These are phyloP conservation scores for Leccinum rimulosum DNA, from an alignment of 768 basidiomycete genomes.

Conservation along the genomic window DNA sequence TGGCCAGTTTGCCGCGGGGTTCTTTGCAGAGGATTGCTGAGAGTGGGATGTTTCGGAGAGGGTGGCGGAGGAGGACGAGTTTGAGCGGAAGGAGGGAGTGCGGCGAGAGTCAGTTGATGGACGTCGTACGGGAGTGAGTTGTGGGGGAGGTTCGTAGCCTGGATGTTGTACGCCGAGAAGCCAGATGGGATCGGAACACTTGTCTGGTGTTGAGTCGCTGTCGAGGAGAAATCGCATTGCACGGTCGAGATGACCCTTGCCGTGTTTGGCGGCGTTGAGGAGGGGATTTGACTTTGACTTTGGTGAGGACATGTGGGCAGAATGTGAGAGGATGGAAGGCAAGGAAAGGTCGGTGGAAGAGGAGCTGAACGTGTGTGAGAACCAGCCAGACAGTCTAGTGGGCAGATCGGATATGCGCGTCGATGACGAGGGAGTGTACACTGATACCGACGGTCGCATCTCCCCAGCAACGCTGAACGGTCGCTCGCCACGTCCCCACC, in stretches of 20 bases:
- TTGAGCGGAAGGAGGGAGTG: conserved; percentile 32
- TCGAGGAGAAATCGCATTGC: conserved; percentile 90
- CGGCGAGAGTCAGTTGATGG: conserved; percentile 20
- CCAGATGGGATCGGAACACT: conserved; percentile 83
- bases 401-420: conserved; percentile 66
- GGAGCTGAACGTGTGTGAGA: conserved; percentile 71
- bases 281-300: conserved; percentile 50
- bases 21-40: conserved; percentile 31
- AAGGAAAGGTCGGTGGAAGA: conserved; percentile 73
- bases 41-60: conserved; percentile 37
- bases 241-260: conserved; percentile 76
- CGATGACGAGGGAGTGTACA: conserved; percentile 45
- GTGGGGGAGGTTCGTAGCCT: conserved; percentile 56
- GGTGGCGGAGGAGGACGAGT: conserved; percentile 39
- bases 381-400: conserved; percentile 76
- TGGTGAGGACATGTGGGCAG: conserved; percentile 37
- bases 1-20: conserved; percentile 58
- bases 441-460: conserved; percentile 43
- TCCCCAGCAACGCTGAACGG: conserved; percentile 46
- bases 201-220: conserved; percentile 82
- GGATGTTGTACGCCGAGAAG: conserved; percentile 80
- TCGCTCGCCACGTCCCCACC: conserved; percentile 55
- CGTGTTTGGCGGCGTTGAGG: conserved; percentile 67
- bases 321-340: conserved; percentile 54
- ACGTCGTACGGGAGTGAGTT: conserved; percentile 33